Evolutionary conservation across 1,139 yeast genomes (phyloP), one percentile per base, ranked within the genome.

Genomic region (Diutina neorugosa): DNA sequence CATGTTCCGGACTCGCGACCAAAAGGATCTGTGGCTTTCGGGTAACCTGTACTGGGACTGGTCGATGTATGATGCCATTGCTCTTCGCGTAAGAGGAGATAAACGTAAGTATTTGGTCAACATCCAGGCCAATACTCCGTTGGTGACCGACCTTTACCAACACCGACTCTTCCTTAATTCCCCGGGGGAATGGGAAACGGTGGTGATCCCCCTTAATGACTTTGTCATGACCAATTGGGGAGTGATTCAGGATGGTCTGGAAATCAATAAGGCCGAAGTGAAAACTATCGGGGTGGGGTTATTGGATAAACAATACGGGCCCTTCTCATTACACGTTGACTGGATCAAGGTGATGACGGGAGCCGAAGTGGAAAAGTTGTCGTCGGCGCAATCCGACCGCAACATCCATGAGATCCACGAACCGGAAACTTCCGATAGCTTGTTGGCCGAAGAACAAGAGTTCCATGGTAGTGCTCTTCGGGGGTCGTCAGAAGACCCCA

Each of bases 201-300:
- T 87, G 41, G 80, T 83, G 43, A 82, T 87, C 44, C 90, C 94
- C 52, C 71, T 88, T 54, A 76, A 81, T 58, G 91, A 85, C 62
- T 86, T 88, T 66, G 91, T 87, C 54, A 74, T 87, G 69, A 88
- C 96, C 37, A 86, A 86, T 63, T 82, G 88, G 78, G 96, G 96
- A 9, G 80, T 79, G 34, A 82, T 88, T 55, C 93, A 85, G 69
- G 86, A 83, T 57, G 82, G 82, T 21, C 66, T 71, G 54, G 78
- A 73, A 57, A 63, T 88, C 63, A 85, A 86, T 63, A 79, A 79
- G 60, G 73, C 79, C 37, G 80, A 80, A 59, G 79, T 88, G 53
- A 82, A 84, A 60, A 83, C 94, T 4, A 71, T 88, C 20, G 96
- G 96, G 2, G 70, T 88, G 53, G 94, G 96, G 11, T 77, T 88